phyloP scores from a whole-genome alignment of 371 early-diverging fungal species.

The Mucor irregularis region DNA sequence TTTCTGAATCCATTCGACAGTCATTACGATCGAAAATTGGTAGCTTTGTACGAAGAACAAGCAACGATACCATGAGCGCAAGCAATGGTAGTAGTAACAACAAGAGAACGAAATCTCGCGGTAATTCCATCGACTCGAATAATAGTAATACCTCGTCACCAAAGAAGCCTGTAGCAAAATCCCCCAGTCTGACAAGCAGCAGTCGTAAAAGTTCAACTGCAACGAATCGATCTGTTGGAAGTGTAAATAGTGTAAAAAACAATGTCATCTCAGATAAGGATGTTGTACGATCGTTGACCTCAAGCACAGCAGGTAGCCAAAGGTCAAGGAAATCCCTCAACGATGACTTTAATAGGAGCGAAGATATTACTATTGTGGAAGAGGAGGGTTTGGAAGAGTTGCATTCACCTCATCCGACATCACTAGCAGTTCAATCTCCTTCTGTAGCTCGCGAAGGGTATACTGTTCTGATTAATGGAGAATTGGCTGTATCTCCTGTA shows the following conservation, averaged over 20 bases:
- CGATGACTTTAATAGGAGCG: neutral
- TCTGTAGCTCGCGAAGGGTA: neutral
- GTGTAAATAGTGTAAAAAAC: conserved; percentile 56
- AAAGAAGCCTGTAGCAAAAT: conserved; percentile 8
- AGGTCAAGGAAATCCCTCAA: neutral
- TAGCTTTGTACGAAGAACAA: conserved; percentile 22
- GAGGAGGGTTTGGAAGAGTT: neutral
- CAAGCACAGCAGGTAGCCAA: conserved; percentile 17
- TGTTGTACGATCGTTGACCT: conserved; percentile 10
- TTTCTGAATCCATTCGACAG: conserved; percentile 16
- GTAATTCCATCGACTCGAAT: conserved; percentile 13
- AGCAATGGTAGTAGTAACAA: no score
- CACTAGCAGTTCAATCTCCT: neutral
- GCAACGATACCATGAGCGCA: conserved; percentile 14
- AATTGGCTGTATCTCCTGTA: conserved; percentile 6
- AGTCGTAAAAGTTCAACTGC: conserved; percentile 18
- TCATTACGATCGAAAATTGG: conserved; percentile 20
- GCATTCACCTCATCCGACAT: neutral
- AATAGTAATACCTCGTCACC: conserved; percentile 1
- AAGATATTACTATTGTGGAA: neutral
- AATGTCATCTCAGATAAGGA: conserved; percentile 18
- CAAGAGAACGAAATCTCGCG: conserved; percentile 8
- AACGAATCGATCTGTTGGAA: conserved; percentile 6
- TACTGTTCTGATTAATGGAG: conserved; percentile 11
- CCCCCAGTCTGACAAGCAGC: conserved; percentile 6